A percentile compares a stretch with the other conserved stretches of the same genome.
Conservation (phyloP, 2,329 filamentous ascomycete genomes). For the Venturia effusa region DNA sequence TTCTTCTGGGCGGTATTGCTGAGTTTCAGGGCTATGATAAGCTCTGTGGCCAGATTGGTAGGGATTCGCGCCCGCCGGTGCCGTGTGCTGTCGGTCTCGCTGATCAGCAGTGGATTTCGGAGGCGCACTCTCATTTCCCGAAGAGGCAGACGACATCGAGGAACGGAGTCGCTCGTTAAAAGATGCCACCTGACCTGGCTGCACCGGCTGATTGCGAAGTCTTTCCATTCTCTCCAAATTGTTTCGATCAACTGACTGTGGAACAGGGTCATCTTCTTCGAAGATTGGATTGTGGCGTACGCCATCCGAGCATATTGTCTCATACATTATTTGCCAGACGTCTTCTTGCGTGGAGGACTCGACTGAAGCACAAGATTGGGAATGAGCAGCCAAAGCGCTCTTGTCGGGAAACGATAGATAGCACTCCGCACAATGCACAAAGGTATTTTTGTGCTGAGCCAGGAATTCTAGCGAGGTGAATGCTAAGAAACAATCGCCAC, state of each 20-base stretch:
- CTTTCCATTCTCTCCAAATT: slow-evolving; percentile 3
- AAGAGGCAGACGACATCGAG: neutral
- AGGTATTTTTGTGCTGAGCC: neutral
- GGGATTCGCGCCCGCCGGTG: neutral
- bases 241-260: neutral
- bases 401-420: slow-evolving; percentile 5
- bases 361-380: slow-evolving; percentile 2
- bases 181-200: slow-evolving; percentile 6
- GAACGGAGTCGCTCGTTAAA: neutral
- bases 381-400: slow-evolving; percentile 2
- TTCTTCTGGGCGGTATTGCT: neutral
- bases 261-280: slow-evolving; percentile 3
- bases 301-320: slow-evolving; percentile 6
- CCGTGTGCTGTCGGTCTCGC: neutral
- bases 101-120: neutral
- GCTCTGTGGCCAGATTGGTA: neutral
- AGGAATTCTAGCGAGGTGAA: slow-evolving; percentile 1
- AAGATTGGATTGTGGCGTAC: slow-evolving; percentile 7
- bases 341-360: slow-evolving; percentile 10
- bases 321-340: slow-evolving; percentile 11
- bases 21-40: neutral
- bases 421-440: slow-evolving; percentile 7
- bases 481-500: slow-evolving; percentile 9
- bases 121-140: slow-evolving; percentile 9
- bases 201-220: neutral